Evolutionary conservation across 2,329 filamentous ascomycete genomes (phyloP), one percentile per base, ranked within the genome.

Genomic region (Hymenoscyphus albidus): DNA sequence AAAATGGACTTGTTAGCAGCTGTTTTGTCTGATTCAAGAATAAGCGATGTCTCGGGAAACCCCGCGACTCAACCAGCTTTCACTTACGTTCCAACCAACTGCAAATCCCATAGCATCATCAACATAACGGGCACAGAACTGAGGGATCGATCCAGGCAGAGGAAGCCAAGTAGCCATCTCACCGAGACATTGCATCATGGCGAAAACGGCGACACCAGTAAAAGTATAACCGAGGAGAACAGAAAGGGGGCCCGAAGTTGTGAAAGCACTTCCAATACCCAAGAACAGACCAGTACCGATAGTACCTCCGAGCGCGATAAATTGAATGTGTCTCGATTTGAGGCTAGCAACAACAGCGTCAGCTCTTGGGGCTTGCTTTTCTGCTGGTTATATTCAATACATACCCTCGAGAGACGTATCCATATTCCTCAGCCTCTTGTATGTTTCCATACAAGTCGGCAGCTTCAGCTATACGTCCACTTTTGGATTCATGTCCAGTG

Each of bases 221-320:
- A 83, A 79, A 12, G 80, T 74, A 65, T 85, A 86, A 9, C 81
- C 82, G 5, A 86, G 73, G 0, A 86, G 74, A 13, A 84, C 76
- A 12, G 81, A 82, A 0, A 83, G 77, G 6, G 83, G 83, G 7
- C 82, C 84, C 35, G 80, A 83, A n/a, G 78, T 80, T 35, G 80
- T 79, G 39, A 86, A 80, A 1, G 82, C 80, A 65, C 79, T 77
- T 48, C 84, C 84, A 6, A 83, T 81, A 58, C 81, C 81, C 10
- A 86, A 77, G 72, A 86, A 85, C 0, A 85, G 74, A 65, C 83
- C 83, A 2, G 82, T 84, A 51, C 81, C 77, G 65, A 86, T 86
- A 4, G 83, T 84, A 64, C 84, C 83, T 62, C 83, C 83, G 14
- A 87, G 78, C 14, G 84, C 84, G 70, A 88, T 87, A 71, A 85